phyloP scores from a whole-genome alignment of 495 filamentous ascomycete genomes.

The Trichodelitschia bisporula region DNA sequence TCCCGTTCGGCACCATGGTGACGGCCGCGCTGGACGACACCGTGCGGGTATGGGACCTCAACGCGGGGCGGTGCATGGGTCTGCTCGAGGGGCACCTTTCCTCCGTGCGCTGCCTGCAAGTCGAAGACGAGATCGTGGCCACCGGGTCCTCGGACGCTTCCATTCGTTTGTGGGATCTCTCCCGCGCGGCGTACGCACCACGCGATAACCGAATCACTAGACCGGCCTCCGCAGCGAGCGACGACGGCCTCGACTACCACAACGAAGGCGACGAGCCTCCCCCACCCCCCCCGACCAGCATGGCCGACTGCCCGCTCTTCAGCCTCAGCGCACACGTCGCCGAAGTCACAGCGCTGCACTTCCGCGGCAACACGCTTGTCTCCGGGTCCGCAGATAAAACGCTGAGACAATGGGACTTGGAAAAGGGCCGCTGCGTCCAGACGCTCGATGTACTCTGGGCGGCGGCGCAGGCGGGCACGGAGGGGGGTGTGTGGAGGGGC shows the following conservation, averaged over 20 bases:
- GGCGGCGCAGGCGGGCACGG: constrained; percentile 66
- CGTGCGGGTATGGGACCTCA: constrained; percentile 94
- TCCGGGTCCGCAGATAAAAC: constrained; percentile 97
- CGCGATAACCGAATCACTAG: too few species aligned
- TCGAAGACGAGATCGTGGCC: constrained; percentile 86
- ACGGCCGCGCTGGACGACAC: constrained; percentile 90
- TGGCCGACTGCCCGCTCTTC: constrained; percentile 71
- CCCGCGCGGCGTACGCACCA: constrained; percentile 34
- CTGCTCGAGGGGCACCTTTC: constrained; percentile 82
- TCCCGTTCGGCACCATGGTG: constrained; percentile 84
- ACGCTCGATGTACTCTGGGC: constrained; percentile 99
- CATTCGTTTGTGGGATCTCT: constrained; percentile 84
- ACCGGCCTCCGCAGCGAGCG: constrained; percentile 14
- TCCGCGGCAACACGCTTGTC: constrained; percentile 66
- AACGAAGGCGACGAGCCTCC: constrained; percentile 33
- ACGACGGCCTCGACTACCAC: constrained; percentile 26
- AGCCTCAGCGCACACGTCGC: constrained; percentile 76
- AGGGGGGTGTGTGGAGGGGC: constrained; percentile 25
- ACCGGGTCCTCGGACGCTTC: constrained; percentile 93
- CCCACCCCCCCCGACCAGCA: constrained; percentile 39
- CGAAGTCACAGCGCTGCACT: constrained; percentile 84
- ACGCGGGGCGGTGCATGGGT: constrained; percentile 72
- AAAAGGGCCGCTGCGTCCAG: constrained; percentile 86
- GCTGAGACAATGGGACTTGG: constrained; percentile 87
- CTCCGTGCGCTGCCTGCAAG: constrained; percentile 76